phyloP scores from a whole-genome alignment of 2,329 filamentous ascomycete genomes.

The Albifimbria verrucaria region DNA sequence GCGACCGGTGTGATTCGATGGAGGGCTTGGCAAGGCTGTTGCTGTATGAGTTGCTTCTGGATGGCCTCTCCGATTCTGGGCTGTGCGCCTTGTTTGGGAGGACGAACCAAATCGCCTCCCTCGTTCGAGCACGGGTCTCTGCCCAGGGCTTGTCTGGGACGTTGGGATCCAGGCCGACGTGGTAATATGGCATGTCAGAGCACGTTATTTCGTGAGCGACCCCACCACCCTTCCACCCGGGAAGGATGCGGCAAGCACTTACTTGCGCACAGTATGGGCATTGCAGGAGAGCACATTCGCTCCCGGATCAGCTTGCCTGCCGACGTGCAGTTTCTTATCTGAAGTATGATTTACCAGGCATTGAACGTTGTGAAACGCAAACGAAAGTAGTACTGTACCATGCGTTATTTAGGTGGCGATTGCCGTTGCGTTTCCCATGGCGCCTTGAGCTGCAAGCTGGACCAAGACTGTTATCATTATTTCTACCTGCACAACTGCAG shows the following conservation, averaged over 20 bases:
- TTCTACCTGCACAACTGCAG: no score
- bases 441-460: no score
- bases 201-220: not conserved
- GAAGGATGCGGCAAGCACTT: not conserved
- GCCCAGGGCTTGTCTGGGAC: not conserved
- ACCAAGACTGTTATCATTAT: no score
- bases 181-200: no score
- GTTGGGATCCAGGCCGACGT: not conserved
- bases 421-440: no score
- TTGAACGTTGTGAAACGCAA: no score
- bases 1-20: constrained; percentile 1
- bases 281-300: not conserved
- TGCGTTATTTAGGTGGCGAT: no score
- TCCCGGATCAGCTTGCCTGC: not conserved
- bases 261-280: not conserved
- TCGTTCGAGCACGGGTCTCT: not conserved
- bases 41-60: not conserved
- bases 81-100: not conserved
- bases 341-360: no score
- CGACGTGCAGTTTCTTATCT: not conserved
- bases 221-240: not conserved
- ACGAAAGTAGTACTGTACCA: no score
- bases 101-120: no score
- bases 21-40: not conserved
- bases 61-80: not conserved